Evolutionary conservation across 2,329 filamentous ascomycete species (phyloP).

Genomic region (Nemania diffusa): DNA sequence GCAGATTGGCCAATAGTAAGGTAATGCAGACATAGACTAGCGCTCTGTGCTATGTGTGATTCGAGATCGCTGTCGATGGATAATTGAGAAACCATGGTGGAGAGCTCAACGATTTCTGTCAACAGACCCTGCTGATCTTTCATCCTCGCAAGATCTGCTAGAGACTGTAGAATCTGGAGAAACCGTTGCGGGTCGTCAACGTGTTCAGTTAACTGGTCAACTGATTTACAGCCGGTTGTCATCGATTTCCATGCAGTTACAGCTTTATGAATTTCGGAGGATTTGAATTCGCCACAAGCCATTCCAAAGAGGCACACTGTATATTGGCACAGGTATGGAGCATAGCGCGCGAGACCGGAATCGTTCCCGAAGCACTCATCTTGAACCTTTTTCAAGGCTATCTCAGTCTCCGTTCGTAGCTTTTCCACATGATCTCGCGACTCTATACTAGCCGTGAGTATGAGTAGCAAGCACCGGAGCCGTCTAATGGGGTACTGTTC

Average conservation of each 20-base stretch:
- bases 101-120: slow-evolving; percentile 59
- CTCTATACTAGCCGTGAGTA: slow-evolving; percentile 62
- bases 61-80: slow-evolving; percentile 49
- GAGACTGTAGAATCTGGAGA: slow-evolving; percentile 60
- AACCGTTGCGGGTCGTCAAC: slow-evolving; percentile 63
- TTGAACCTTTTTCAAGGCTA: slow-evolving; percentile 51
- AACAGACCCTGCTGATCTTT: slow-evolving; percentile 61
- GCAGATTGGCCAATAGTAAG: slow-evolving; percentile 62
- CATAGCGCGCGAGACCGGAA: slow-evolving; percentile 54
- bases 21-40: slow-evolving; percentile 63
- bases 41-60: slow-evolving; percentile 58
- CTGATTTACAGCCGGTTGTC: slow-evolving; percentile 52
- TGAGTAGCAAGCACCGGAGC: slow-evolving; percentile 61
- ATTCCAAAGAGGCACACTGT: slow-evolving; percentile 58
- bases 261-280: slow-evolving; percentile 50
- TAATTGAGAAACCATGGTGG: slow-evolving; percentile 55
- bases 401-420: slow-evolving; percentile 54
- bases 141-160: slow-evolving; percentile 63
- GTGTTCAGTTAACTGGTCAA: slow-evolving; percentile 54
- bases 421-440: slow-evolving; percentile 53
- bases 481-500: slow-evolving; percentile 64
- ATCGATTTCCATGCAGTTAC: slow-evolving; percentile 59
- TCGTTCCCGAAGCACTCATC: slow-evolving; percentile 58
- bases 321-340: slow-evolving; percentile 61
- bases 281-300: slow-evolving; percentile 52